Evolutionary conservation across 805 yeast species (phyloP), one percentile per base, ranked within the genome.

Genomic region (Yamadazyma tumulicola): DNA sequence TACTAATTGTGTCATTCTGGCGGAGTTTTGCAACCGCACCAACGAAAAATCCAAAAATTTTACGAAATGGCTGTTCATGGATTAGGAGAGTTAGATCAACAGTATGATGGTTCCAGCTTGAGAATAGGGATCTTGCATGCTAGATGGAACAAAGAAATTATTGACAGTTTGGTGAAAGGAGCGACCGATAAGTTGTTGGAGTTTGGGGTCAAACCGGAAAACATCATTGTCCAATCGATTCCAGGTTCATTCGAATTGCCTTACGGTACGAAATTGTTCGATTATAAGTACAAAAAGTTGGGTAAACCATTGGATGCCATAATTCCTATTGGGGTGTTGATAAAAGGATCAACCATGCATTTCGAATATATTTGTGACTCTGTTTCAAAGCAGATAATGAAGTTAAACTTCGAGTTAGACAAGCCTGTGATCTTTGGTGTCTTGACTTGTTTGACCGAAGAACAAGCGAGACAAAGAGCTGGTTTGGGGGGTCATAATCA

Each of bases 161-260:
- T 93, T 49, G 80, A 78, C 29, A 81, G 86, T 10, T 69, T 93
- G 29, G 89, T 89, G 5, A 64, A 73, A 20, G 97, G 97, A 35
- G 88, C 93, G 16, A 59, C 78, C 23, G 57, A 64, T 20, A 75
- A 75, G 55, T 64, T 89, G 54, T 45, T 51, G 29, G 73, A 72
- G 28, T 61, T 83, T 36, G 88, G 88, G 18, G 97, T 93, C 19
- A 60, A 67, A 48, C 79, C 79, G 46, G 81, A 77, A 45, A 85
- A 88, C 61, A 88, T 93, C 44, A 56, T 77, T 37, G 65, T 89
- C 35, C 93, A 87, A 59, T 69, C 89, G 6, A 95, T 93, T 14
- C 98, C 98, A 7, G 98, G 98, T 20, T 81, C 95, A 8, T 93
- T 80, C 55, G 98, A 93, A 67, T 72, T 93, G 45, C 98, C 98